Conservation (phyloP, 441 rosid genomes). For the Gossypium schwendimanii region DNA sequence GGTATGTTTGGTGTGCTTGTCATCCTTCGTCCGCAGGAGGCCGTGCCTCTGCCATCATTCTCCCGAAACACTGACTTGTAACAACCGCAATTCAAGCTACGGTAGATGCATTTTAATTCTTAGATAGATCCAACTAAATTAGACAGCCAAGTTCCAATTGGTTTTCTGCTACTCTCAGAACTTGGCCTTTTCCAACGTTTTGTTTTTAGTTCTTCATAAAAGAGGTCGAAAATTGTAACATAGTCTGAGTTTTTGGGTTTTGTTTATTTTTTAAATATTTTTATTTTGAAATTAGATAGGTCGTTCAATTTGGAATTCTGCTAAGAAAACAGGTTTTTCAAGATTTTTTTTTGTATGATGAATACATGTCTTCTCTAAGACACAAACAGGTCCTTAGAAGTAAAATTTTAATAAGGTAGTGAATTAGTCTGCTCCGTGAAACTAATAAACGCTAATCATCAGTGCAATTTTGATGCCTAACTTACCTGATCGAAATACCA, state of each 20-base stretch:
- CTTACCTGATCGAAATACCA: too few relatives aligned
- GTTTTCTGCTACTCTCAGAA: neutral
- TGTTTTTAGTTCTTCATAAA: neutral
- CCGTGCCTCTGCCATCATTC: constrained; percentile 85
- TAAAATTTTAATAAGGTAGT: too few relatives aligned
- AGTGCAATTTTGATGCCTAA: too few relatives aligned
- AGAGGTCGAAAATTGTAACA: constrained; percentile 26
- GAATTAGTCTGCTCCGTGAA: too few relatives aligned
- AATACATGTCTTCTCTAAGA: neutral
- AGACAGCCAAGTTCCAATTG: neutral
- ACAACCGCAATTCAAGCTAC: constrained; percentile 16
- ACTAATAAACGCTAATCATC: too few relatives aligned
- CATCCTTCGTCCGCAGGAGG: constrained; percentile 88
- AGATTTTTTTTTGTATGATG: neutral
- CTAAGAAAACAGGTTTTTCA: neutral
- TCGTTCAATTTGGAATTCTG: neutral
- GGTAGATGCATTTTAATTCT: neutral
- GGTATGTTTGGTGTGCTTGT: constrained; percentile 87
- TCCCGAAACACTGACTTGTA: constrained; percentile 79
- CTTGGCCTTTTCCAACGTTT: neutral
- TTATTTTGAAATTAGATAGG: neutral
- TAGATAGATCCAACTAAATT: neutral
- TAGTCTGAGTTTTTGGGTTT: constrained; percentile 18
- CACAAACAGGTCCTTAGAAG: neutral
- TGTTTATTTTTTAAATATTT: neutral